These are phyloP conservation scores for Kandelia obovata DNA, from an alignment of 345 rosid genomes.

Conservation along the genomic window DNA sequence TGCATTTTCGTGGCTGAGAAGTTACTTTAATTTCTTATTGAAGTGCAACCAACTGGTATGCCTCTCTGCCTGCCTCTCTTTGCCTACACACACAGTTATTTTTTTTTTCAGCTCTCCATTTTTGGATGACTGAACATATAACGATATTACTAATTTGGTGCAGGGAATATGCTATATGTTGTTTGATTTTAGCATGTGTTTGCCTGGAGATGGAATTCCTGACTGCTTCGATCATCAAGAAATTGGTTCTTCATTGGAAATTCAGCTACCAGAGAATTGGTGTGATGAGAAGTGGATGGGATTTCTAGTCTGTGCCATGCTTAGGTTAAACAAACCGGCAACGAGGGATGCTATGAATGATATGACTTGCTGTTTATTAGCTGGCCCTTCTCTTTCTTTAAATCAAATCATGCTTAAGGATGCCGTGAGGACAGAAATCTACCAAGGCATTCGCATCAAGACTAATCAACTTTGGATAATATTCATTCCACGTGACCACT, in stretches of 20 bases:
- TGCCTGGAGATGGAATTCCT: constrained; percentile 7
- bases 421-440: accelerated
- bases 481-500: not conserved
- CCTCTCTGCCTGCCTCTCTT: not conserved
- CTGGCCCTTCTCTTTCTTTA: not conserved
- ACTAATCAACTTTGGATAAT: not conserved
- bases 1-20: not conserved
- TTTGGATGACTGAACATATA: no score
- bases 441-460: not conserved
- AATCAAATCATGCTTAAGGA: not conserved
- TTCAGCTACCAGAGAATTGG: constrained; percentile 13
- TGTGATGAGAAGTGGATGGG: constrained; percentile 9
- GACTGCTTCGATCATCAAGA: constrained; percentile 6
- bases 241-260: not conserved
- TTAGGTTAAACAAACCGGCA: not conserved
- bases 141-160: not conserved
- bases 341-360: accelerated
- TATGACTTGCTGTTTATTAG: not conserved
- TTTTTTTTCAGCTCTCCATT: no score
- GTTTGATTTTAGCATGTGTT: constrained; percentile 3
- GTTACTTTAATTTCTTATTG: not conserved
- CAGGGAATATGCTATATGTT: constrained; percentile 3
- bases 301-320: constrained; percentile 4
- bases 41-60: not conserved
- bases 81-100: not conserved